Percentiles rank a stretch among this genome's conserved stretches.
Conservation (phyloP, 495 filamentous ascomycete species). For the Aspergillus funiculosus region DNA sequence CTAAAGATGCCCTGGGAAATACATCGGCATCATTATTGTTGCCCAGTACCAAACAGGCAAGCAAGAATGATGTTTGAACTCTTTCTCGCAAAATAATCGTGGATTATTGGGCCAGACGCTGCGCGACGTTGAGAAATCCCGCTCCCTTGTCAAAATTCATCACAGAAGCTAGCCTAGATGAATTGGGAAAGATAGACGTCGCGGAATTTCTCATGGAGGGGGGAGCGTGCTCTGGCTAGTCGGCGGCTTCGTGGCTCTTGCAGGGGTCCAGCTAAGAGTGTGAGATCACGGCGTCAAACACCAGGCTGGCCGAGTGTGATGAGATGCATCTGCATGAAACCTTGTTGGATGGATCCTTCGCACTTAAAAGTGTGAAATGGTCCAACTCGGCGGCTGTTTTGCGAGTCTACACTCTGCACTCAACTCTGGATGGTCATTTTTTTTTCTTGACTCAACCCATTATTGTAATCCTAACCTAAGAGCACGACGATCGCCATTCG, state of each 20-base stretch:
- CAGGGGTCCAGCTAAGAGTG: not conserved
- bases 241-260: not conserved
- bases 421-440: no score
- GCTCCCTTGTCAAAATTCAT: not conserved
- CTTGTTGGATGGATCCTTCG: slow-evolving; percentile 14
- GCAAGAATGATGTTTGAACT: not conserved
- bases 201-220: slow-evolving; percentile 1
- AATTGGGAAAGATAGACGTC: not conserved
- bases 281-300: slow-evolving; percentile 19
- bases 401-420: not conserved
- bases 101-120: slow-evolving; percentile 3
- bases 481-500: no score
- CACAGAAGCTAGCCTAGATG: no score
- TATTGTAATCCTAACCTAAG: no score
- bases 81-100: not conserved
- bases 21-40: no score
- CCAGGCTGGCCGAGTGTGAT: slow-evolving; percentile 15
- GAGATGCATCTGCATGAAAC: slow-evolving; percentile 15
- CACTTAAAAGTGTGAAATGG: slow-evolving; percentile 4
- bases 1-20: no score
- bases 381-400: slow-evolving; percentile 10
- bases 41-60: not conserved
- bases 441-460: not conserved
- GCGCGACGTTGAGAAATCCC: slow-evolving; percentile 5
- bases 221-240: not conserved